Conservation (phyloP, 2,329 filamentous ascomycete genomes). For the Blastomyces gilchristii region DNA sequence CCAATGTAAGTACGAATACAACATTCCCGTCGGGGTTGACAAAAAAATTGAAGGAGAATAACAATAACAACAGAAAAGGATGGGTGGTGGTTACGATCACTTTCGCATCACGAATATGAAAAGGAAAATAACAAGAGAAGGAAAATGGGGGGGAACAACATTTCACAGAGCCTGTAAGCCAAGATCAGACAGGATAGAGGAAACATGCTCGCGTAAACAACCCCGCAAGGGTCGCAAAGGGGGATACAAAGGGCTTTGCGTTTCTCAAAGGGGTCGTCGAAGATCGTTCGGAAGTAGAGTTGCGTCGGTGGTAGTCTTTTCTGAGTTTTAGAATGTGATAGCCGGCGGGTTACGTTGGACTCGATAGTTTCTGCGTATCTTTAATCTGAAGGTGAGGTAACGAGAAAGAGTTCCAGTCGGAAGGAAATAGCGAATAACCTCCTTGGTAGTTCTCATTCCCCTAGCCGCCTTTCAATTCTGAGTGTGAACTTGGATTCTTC, state of each 20-base stretch:
- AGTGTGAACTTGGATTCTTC: neutral
- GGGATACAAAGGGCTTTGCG: neutral
- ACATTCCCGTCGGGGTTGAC: neutral
- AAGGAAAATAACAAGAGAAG: neutral
- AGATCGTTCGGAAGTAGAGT: neutral
- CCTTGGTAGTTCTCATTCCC: neutral
- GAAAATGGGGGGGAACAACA: neutral
- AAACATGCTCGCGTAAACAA: neutral
- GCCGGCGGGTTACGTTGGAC: neutral
- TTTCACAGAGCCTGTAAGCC: neutral
- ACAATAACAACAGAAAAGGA: neutral
- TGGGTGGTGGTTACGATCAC: neutral
- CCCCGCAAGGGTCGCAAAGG: no score
- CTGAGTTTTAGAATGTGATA: neutral
- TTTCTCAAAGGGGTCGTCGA: neutral
- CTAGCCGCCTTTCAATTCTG: neutral
- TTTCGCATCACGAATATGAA: neutral
- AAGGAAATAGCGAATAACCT: neutral
- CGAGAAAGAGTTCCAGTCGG: neutral
- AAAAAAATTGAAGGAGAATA: neutral
- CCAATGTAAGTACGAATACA: constrained; percentile 1
- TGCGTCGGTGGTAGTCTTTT: neutral
- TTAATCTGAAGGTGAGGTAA: neutral
- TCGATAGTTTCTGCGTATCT: neutral
- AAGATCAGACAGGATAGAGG: neutral